phyloP scores from a whole-genome alignment of 2,329 filamentous ascomycete genomes.

The Fusarium incarnatum region DNA sequence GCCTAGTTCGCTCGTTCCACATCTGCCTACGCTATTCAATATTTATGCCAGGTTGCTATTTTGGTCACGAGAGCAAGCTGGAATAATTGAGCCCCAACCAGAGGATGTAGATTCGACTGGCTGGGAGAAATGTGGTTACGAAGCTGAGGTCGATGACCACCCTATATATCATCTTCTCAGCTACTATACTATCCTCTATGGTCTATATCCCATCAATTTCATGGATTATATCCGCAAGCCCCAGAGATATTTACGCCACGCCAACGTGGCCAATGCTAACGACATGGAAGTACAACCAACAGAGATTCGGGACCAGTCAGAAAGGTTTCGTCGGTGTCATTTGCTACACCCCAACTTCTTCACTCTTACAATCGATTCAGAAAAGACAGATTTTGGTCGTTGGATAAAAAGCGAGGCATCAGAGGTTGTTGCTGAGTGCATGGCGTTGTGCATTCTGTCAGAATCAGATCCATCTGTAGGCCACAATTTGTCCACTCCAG shows the following conservation, averaged over 20 bases:
- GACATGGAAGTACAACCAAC: constrained; percentile 83
- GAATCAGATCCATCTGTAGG: constrained; percentile 45
- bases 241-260: constrained; percentile 79
- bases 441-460: constrained; percentile 67
- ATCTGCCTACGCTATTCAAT: constrained; percentile 80
- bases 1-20: constrained; percentile 75
- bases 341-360: constrained; percentile 88
- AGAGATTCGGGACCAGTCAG: constrained; percentile 80
- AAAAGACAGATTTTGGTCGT: constrained; percentile 78
- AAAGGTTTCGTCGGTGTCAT: constrained; percentile 78
- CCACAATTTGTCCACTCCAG: constrained; percentile 39
- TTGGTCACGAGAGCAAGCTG: constrained; percentile 72
- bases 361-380: constrained; percentile 80
- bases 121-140: constrained; percentile 75
- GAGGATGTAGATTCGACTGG: constrained; percentile 53
- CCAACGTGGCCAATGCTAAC: constrained; percentile 75
- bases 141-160: constrained; percentile 71
- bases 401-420: constrained; percentile 85
- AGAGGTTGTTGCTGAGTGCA: constrained; percentile 83
- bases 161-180: constrained; percentile 75
- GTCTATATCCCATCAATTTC: constrained; percentile 86
- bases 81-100: constrained; percentile 52
- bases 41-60: constrained; percentile 84
- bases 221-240: constrained; percentile 88
- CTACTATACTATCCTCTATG: constrained; percentile 86